A percentile compares a stretch with the other conserved stretches of the same genome.
Evolutionary conservation across 257 asterid species (phyloP).

Genomic region (Ilex aquifolium): DNA sequence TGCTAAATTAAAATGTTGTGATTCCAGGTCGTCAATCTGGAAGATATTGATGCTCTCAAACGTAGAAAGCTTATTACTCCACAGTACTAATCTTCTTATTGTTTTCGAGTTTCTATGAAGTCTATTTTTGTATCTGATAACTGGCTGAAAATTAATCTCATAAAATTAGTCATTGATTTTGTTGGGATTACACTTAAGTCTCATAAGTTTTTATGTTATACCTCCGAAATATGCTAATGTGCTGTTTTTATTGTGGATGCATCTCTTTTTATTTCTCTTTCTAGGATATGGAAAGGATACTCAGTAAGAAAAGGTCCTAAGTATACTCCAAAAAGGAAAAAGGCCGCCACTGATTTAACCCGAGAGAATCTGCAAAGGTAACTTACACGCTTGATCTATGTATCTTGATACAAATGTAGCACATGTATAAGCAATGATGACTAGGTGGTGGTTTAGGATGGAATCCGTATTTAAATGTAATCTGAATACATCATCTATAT

Average conservation of each 20-base stretch:
- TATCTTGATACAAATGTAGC: background rate
- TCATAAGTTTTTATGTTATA: background rate
- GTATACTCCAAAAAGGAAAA: conserved; percentile 89
- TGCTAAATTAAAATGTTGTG: background rate
- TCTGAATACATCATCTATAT: too few species aligned
- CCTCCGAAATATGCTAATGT: background rate
- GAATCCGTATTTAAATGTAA: too few species aligned
- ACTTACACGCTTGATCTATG: background rate
- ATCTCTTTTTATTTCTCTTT: conserved; percentile 13
- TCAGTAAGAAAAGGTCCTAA: conserved; percentile 80
- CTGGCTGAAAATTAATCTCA: too few species aligned
- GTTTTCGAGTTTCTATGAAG: background rate
- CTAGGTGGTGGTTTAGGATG: background rate
- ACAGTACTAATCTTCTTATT: conserved; percentile 46
- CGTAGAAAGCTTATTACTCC: conserved; percentile 67
- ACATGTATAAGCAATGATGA: too few species aligned
- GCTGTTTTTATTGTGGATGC: background rate
- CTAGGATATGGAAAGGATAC: conserved; percentile 85
- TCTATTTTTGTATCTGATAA: too few species aligned
- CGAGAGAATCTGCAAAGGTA: conserved; percentile 89
- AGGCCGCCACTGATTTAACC: conserved; percentile 84
- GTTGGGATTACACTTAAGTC: too few species aligned
- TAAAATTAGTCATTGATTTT: too few species aligned
- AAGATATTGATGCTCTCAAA: conserved; percentile 77
- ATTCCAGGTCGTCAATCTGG: conserved; percentile 55